phyloP scores from a whole-genome alignment of 176 grass and related monocot species.

The Bothriochloa decipiens region DNA sequence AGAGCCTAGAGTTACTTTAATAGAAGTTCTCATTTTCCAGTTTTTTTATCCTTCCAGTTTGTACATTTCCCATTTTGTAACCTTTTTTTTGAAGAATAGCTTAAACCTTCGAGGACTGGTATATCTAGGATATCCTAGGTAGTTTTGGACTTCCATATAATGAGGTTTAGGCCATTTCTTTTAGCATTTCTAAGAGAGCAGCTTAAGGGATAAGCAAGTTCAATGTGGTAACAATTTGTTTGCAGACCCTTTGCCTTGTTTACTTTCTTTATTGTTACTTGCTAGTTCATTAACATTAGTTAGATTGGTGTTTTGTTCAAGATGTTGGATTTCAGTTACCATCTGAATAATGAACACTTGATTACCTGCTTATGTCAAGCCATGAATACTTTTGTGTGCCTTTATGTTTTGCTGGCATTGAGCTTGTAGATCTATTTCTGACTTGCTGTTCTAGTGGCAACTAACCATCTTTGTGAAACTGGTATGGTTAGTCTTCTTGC shows the following conservation, averaged over 20 bases:
- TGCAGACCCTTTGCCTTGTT: neutral
- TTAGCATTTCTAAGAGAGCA: neutral
- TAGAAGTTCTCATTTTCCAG: neutral
- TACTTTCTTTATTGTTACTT: neutral
- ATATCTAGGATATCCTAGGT: neutral
- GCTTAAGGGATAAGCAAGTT: neutral
- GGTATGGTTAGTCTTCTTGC: neutral
- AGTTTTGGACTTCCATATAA: neutral
- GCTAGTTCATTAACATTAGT: neutral
- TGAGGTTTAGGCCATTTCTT: neutral
- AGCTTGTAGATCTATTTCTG: conserved; percentile 20
- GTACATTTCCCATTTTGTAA: neutral
- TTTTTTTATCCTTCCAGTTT: neutral
- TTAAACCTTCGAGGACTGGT: neutral
- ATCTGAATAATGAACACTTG: neutral
- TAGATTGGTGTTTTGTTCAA: neutral
- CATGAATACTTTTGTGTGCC: neutral
- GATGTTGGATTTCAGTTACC: neutral
- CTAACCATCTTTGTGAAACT: neutral
- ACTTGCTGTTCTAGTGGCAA: neutral
- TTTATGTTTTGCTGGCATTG: conserved; percentile 20
- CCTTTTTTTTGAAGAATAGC: neutral
- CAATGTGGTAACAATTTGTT: neutral
- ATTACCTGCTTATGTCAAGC: neutral
- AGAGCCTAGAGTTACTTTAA: neutral